Base-by-base conservation (phyloP, 441 rosid genomes). In the Monsonia emarginata region DNA sequence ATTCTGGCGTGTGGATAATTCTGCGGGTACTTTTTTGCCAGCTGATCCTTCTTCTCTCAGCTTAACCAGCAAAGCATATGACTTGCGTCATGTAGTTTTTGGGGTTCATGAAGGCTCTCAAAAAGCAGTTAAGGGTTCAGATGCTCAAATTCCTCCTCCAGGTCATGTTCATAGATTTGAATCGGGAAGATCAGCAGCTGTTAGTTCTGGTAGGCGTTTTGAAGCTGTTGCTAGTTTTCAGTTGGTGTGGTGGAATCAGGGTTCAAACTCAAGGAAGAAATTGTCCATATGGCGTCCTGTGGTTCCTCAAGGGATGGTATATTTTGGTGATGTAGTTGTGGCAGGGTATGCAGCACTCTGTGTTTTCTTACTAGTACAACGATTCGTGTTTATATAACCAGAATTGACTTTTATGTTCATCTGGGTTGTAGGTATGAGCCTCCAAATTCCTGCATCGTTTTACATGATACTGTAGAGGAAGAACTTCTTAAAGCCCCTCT, bases 1-100 rank as follows among this genome's bases (percentile, higher is more conserved):
- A 58, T 91, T 94, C 75, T 94, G 97, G 99, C 97, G 99, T 1
- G 95, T 88, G 79, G 80, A 79, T 73, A 94, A 89, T 83, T 85
- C 92, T 67, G 79, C 82, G 67, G 88, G 99, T 30, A 86, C 94
- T 58, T 94, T 94, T 82, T 80, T 94, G 75, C 97, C 97, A 42
- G 86, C 89, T 32, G 88, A 90, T 75, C 81, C 89, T 24, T 60
- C 74, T 59, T 79, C 79, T 76, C 78, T 85, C 60, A 54, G 75
- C 70, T 68, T 83, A 75, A 70, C 84, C 32, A 84, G 84, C 57
- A 78, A 81, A 78, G 85, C 97, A 46, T 94, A 82, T 79, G 99
- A 89, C 68, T 76, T 94, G 75, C 90, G 89, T 65, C 83, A 80
- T 74, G 72, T 81, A 65, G 83, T 89, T 77, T 85, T 82, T 80